Conservation (phyloP, 108 stramenopile species). For the Cyclotella baltica region DNA sequence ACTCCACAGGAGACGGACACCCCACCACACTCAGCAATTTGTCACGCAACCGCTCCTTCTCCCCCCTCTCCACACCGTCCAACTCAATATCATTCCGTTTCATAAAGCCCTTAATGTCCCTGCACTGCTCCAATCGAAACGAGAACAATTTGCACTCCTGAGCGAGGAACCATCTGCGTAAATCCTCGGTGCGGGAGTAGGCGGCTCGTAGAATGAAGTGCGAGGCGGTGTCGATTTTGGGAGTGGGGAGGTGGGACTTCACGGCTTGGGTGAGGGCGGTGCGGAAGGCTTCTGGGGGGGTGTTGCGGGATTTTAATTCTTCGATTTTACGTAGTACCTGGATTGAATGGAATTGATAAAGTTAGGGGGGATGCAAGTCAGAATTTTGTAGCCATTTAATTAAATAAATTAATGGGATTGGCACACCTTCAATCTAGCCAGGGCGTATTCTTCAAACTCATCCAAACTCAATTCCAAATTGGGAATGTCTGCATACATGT, state of each 20-base stretch:
- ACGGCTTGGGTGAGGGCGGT: slow-evolving; percentile 35
- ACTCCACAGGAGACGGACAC: slow-evolving; percentile 48
- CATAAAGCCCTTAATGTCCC: slow-evolving; percentile 66
- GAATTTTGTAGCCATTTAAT: too few relatives aligned
- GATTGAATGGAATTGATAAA: not conserved
- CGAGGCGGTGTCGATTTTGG: slow-evolving; percentile 82
- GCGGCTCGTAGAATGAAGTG: slow-evolving; percentile 97
- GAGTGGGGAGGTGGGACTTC: slow-evolving; percentile 48
- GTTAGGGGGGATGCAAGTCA: too few relatives aligned
- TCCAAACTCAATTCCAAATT: slow-evolving; percentile 80
- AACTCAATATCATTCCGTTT: slow-evolving; percentile 63
- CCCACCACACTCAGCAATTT: slow-evolving; percentile 49
- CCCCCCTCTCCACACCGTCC: slow-evolving; percentile 59
- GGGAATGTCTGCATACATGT: slow-evolving; percentile 55
- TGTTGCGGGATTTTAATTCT: slow-evolving; percentile 81
- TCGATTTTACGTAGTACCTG: slow-evolving; percentile 95
- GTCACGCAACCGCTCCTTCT: slow-evolving; percentile 54
- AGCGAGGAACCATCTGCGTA: slow-evolving; percentile 89
- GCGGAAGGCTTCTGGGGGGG: slow-evolving; percentile 54
- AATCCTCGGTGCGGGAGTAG: slow-evolving; percentile 92
- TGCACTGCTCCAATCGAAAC: slow-evolving; percentile 77
- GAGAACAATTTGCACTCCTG: slow-evolving; percentile 88
- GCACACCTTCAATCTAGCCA: slow-evolving; percentile 85
- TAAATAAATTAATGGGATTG: not conserved
- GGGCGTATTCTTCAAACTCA: slow-evolving; percentile 88